Evolutionary conservation across 1,139 yeast genomes (phyloP).

Genomic region (Torulaspora pretoriensis): DNA sequence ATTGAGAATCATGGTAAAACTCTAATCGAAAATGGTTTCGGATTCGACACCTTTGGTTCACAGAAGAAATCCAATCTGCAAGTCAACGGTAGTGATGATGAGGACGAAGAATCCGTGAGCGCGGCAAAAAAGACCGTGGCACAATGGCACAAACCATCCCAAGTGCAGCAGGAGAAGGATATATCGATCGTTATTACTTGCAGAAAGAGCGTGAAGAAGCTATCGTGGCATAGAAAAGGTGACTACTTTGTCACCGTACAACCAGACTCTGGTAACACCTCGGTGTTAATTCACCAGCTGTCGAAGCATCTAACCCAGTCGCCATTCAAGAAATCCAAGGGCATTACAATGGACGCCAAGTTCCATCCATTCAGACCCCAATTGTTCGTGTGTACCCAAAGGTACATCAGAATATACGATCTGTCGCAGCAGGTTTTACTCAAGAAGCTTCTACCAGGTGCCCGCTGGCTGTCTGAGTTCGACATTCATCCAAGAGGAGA

Average conservation of each 20-base stretch:
- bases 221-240: slow-evolving; percentile 97
- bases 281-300: slow-evolving; percentile 89
- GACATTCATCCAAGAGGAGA: slow-evolving; percentile 98
- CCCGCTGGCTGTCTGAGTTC: slow-evolving; percentile 86
- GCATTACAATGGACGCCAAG: slow-evolving; percentile 91
- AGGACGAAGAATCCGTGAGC: slow-evolving; percentile 37
- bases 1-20: slow-evolving; percentile 77
- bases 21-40: slow-evolving; percentile 87
- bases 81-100: slow-evolving; percentile 42
- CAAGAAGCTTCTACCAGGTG: slow-evolving; percentile 89
- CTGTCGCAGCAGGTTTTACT: slow-evolving; percentile 77
- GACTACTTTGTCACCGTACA: slow-evolving; percentile 93
- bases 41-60: slow-evolving; percentile 72
- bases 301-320: slow-evolving; percentile 96
- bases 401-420: slow-evolving; percentile 87
- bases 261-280: slow-evolving; percentile 82
- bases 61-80: slow-evolving; percentile 48
- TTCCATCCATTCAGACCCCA: slow-evolving; percentile 97
- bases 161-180: slow-evolving; percentile 59
- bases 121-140: slow-evolving; percentile 55
- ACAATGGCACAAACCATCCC: slow-evolving; percentile 80
- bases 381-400: slow-evolving; percentile 87
- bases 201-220: slow-evolving; percentile 68
- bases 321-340: slow-evolving; percentile 90
- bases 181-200: slow-evolving; percentile 68